Base-by-base conservation (phyloP, 371 early-diverging fungal genomes). In the Synchytrium microbalum region DNA sequence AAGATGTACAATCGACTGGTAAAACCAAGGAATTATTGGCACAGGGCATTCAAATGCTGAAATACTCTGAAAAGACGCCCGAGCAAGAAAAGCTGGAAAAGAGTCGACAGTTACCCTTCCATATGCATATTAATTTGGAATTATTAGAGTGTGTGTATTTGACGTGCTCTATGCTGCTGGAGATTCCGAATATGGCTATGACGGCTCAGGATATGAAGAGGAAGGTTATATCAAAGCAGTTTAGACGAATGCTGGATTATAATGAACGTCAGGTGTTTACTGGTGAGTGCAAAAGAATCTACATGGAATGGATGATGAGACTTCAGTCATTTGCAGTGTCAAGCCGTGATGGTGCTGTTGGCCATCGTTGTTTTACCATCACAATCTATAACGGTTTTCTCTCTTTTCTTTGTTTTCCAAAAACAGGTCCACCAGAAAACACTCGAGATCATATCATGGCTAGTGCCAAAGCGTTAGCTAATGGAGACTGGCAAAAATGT, bases 41-140 rank as follows among this genome's bases (percentile, higher is more conserved):
- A 13, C 98, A 96, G 80, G 96, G 96, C 63, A 74, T 92, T 46
- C 86, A 87, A 67, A 74, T 82, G 61, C 88, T 86, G 75, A 84
- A 88, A 60, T 86, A 84, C 71, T 68, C 82, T 59, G 79, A 78
- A 38, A 76, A 85, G 64, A 85, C 89, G 14, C 84, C 91, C 2
- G 95, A 93, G 69, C 86, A 90, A 71, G 97, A 96, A 72, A 86
- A 87, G 69, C 78, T 89, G 30, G 95, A 95, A 72, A 90, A 91
- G 72, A 90, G 88, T 78, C 85, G 95, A 59, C 94, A 91, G 82
- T 81, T 98, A 68, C 98, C 97, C 26, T 95, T 96, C 92, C 96
- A 96, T 80, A 92, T 96, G 92, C 95, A 95, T 82, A 93, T 98
- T 79, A 95, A 96, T 82, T 77, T 96, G 67, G 99, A 98, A 75